These are phyloP conservation scores for Blastobotrys mokoenaii DNA, from an alignment of 805 yeast species.

Conservation along the genomic window DNA sequence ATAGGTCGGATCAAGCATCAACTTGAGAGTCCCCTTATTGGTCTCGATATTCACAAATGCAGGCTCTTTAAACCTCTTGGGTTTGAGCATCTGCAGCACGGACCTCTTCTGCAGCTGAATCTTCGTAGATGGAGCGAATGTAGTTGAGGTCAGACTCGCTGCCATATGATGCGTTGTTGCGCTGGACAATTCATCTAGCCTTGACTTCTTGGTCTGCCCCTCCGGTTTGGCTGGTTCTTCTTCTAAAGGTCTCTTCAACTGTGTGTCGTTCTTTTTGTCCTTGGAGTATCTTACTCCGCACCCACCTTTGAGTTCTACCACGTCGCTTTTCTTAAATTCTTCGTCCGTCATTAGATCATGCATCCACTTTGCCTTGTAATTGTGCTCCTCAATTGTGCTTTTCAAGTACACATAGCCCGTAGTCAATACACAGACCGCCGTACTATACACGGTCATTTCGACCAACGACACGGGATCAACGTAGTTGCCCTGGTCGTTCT, in stretches of 20 bases:
- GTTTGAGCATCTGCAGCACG: constrained; percentile 22
- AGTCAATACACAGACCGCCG: constrained; percentile 23
- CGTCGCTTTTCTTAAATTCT: constrained; percentile 22
- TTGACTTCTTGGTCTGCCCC: not conserved
- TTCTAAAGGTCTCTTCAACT: no score
- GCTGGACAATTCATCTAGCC: constrained; percentile 9
- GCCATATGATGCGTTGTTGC: constrained; percentile 23
- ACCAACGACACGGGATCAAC: constrained; percentile 30
- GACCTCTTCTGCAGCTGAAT: constrained; percentile 15
- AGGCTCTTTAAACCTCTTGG: constrained; percentile 19
- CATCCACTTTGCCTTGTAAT: constrained; percentile 23
- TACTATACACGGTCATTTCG: constrained; percentile 20
- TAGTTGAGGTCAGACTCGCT: constrained; percentile 26
- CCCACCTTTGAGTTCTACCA: constrained; percentile 19
- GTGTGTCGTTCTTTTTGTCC: not conserved
- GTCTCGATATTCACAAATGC: constrained; percentile 26
- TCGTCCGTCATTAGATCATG: constrained; percentile 26
- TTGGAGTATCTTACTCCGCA: constrained; percentile 6
- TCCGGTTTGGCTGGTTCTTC: not conserved
- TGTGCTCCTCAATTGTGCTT: constrained; percentile 24
- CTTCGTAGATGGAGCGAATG: constrained; percentile 21
- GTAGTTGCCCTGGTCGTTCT: constrained; percentile 20
- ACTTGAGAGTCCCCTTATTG: constrained; percentile 17
- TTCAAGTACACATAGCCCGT: constrained; percentile 27
- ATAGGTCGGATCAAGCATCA: constrained; percentile 20